Evolutionary conservation across 192 early-diverging fungal species (phyloP).

Genomic region (Phlyctochytrium arcticum): DNA sequence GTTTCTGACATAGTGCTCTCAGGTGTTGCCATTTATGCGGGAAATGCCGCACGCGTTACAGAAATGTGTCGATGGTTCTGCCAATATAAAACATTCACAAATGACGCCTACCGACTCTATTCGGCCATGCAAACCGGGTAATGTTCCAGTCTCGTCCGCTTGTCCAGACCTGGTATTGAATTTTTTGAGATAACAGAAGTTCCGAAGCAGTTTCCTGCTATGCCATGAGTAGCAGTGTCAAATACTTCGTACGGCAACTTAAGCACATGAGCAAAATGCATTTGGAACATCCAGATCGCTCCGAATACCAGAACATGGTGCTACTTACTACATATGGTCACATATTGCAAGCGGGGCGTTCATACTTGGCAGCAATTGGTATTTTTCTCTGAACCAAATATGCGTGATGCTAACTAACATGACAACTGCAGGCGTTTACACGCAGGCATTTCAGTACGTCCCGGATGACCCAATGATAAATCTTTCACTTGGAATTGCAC

Average conservation of each 20-base stretch:
- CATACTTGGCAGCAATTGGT: slow-evolving; percentile 60
- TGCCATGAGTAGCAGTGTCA: slow-evolving; percentile 43
- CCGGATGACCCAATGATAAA: slow-evolving; percentile 69
- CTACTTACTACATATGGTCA: slow-evolving; percentile 60
- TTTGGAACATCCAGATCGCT: slow-evolving; percentile 15
- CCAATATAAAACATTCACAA: background rate
- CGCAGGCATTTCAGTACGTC: slow-evolving; percentile 48
- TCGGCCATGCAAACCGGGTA: slow-evolving; percentile 41
- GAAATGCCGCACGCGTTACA: slow-evolving; percentile 29
- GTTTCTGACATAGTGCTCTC: too few species aligned
- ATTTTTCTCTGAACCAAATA: background rate
- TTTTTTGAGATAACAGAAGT: slow-evolving; percentile 5
- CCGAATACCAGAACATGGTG: slow-evolving; percentile 30
- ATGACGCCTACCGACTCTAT: slow-evolving; percentile 51
- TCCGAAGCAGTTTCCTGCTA: slow-evolving; percentile 42
- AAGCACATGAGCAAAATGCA: slow-evolving; percentile 36
- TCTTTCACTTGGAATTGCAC: slow-evolving; percentile 57
- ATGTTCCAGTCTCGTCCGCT: background rate
- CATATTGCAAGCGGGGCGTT: slow-evolving; percentile 49
- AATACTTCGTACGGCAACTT: slow-evolving; percentile 54
- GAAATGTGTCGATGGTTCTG: slow-evolving; percentile 33
- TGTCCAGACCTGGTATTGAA: background rate
- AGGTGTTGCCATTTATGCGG: slow-evolving; percentile 35
- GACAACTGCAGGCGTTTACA: slow-evolving; percentile 38
- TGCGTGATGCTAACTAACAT: background rate